Base-by-base conservation (phyloP, 352 stramenopile genomes). In the Hyaloperonospora brassicae region DNA sequence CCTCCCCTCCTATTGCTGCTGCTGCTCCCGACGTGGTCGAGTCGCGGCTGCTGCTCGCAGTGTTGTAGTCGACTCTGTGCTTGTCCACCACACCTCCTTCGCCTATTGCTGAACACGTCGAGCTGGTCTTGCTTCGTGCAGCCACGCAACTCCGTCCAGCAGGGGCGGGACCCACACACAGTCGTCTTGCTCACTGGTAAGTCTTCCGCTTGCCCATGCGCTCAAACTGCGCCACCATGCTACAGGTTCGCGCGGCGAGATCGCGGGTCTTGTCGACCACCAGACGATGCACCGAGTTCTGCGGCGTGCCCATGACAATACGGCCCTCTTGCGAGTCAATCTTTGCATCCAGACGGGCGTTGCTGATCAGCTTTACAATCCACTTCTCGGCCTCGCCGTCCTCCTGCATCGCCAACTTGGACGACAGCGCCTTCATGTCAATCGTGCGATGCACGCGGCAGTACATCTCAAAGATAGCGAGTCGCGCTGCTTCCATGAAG, bases 381-480 rank as follows among this genome's bases (percentile, higher is more conserved):
- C 96, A 99, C 64, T 96, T 95, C 73, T 99, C 97, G 10, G 97
- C 95, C 48, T 97, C 88, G n/a, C 92, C 84, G 54, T 95, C 77
- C 61, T 98, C 86, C 35, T 88, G 76, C 89, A 98, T 98, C 35
- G 89, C 93, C 54, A 98, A 79, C 79, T 98, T 98, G 25, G 93
- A 86, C 41, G 95, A 96, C 58, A 99, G 79, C 62, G 93, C 94
- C 55, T 87, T 87, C 65, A 98, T 97, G 80, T 99, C 95, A 72
- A 99, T 98, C 72, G 97, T 98, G 67, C 97, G 86, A 82, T 99
- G 96, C 64, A 99, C 98, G 50, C 96, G 86, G 76, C 96, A 99
- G 78, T 98, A 99, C 62, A 98, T 98, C 73, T 99, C 97, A 69
- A 99, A 99, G 55, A 98, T 98, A 73, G 98, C 96, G 13, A 98